Conservation (phyloP, 1,139 yeast species). For the Blastobotrys indianensis region DNA sequence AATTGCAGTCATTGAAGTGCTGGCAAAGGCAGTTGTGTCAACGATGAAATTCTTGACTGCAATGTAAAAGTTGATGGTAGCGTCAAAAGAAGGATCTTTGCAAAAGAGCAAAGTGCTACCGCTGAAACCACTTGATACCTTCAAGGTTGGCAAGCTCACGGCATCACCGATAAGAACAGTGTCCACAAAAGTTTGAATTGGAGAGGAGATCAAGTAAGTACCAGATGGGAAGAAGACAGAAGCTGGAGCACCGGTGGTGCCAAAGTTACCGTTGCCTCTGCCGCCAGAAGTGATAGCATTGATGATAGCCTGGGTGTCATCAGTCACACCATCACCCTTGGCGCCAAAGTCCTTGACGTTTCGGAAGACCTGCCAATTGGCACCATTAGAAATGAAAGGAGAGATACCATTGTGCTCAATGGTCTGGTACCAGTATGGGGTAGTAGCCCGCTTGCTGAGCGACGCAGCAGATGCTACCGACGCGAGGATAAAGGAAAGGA, state of each 20-base stretch:
- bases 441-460: no score
- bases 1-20: conserved; percentile 2
- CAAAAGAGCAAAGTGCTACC: no score
- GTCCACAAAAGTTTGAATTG: conserved; percentile 10
- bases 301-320: conserved; percentile 15
- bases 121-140: conserved; percentile 6
- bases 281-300: conserved; percentile 8
- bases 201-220: conserved; percentile 9
- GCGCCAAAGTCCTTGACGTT: conserved; percentile 13
- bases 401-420: no score
- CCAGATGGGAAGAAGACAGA: conserved; percentile 15
- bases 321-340: not conserved
- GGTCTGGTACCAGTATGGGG: no score
- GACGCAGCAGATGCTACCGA: no score
- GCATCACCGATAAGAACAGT: conserved; percentile 13
- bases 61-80: conserved; percentile 13
- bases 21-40: conserved; percentile 11
- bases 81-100: conserved; percentile 3
- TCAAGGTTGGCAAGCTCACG: conserved; percentile 8
- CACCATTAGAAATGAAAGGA: conserved; percentile 5
- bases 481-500: no score
- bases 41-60: conserved; percentile 11
- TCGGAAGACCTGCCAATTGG: conserved; percentile 13
- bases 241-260: conserved; percentile 15
- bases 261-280: conserved; percentile 2